Conservation (phyloP, 2,329 filamentous ascomycete species). For the Apiospora pterosperma region DNA sequence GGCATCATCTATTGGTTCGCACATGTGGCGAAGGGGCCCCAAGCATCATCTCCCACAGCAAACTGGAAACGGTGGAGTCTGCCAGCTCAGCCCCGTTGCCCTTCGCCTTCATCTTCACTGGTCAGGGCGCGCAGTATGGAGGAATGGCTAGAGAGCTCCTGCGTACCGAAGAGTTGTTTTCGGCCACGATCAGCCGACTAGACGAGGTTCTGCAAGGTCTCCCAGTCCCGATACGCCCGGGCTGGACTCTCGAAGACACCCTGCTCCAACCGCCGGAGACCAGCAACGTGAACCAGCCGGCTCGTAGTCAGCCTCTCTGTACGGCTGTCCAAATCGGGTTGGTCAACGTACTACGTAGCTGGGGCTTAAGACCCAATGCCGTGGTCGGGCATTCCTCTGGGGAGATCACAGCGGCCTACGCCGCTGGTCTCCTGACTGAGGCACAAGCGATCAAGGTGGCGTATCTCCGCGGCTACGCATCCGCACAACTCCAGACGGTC, state of each 20-base stretch:
- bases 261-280: not conserved
- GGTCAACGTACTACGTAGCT: conserved; percentile 27
- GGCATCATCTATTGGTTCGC: too few relatives aligned
- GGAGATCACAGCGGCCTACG: conserved; percentile 27
- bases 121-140: conserved; percentile 29
- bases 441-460: conserved; percentile 13
- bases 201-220: conserved; percentile 10
- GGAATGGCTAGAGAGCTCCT: conserved; percentile 21
- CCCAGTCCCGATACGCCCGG: not conserved
- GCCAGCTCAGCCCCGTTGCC: not conserved
- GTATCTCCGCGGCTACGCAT: not conserved
- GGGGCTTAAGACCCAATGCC: conserved; percentile 26
- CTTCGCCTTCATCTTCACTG: conserved; percentile 7
- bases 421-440: conserved; percentile 14
- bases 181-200: conserved; percentile 6
- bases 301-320: conserved; percentile 25
- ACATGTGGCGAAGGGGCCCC: too few relatives aligned
- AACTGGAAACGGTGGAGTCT: too few relatives aligned
- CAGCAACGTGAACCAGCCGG: conserved; percentile 10
- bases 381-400: conserved; percentile 36
- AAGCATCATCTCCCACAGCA: too few relatives aligned
- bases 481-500: not conserved
- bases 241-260: conserved; percentile 8
- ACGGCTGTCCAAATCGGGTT: conserved; percentile 32
- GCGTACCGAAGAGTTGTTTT: conserved; percentile 6